Conservation (phyloP, 2,329 filamentous ascomycete species). For the Alternaria arborescens region DNA sequence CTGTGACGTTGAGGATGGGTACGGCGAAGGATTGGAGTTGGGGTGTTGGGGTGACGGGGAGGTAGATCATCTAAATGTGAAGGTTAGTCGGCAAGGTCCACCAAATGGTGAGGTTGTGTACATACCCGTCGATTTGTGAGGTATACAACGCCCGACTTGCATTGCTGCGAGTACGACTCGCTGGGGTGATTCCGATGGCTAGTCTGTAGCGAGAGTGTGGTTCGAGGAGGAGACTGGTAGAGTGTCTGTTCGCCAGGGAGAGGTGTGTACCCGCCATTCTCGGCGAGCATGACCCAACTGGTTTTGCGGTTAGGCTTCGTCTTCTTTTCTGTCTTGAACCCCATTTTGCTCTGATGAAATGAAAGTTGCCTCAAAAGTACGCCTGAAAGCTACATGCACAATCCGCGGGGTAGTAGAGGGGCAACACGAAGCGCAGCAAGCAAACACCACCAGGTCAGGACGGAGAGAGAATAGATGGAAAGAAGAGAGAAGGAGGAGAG, state of each 20-base stretch:
- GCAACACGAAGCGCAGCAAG: conserved; percentile 3
- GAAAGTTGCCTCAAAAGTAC: not conserved
- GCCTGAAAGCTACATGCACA: conserved; percentile 12
- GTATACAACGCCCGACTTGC: conserved; percentile 77
- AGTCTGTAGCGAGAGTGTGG: conserved; percentile 77
- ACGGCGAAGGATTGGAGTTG: conserved; percentile 86
- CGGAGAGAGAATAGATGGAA: not conserved
- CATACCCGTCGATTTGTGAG: conserved; percentile 84
- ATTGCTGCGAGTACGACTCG: conserved; percentile 73
- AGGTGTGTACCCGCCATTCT: conserved; percentile 76
- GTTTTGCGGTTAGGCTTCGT: conserved; percentile 45
- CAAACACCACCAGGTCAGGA: not conserved
- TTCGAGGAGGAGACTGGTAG: conserved; percentile 80
- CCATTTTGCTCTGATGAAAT: conserved; percentile 11
- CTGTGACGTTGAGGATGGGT: conserved; percentile 85
- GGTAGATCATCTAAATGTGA: conserved; percentile 78
- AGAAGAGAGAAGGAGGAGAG: conserved; percentile 12
- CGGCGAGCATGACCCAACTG: conserved; percentile 93
- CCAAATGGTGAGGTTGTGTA: conserved; percentile 4
- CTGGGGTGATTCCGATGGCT: conserved; percentile 71
- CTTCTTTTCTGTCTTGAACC: conserved; percentile 25
- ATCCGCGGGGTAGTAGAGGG: conserved; percentile 14
- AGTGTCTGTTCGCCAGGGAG: conserved; percentile 84
- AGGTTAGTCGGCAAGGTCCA: conserved; percentile 10
- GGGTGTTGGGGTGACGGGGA: conserved; percentile 73